Percentiles rank a stretch among this genome's conserved stretches.
These are phyloP conservation scores for Globisporangium ultimum DNA, from an alignment of 352 stramenopile genomes.

Conservation along the genomic window DNA sequence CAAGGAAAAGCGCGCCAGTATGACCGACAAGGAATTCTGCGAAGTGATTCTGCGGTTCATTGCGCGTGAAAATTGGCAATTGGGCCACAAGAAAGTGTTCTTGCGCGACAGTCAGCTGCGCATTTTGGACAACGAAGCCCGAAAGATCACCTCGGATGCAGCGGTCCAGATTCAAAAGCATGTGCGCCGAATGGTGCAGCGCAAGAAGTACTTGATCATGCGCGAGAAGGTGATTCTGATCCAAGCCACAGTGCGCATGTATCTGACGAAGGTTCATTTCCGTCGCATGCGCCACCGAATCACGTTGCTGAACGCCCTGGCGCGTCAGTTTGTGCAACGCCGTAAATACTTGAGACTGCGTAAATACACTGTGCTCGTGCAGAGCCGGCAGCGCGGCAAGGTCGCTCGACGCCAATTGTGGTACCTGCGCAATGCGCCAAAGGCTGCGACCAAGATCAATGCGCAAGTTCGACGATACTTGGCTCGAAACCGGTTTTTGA, in stretches of 20 bases:
- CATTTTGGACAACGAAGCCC: slow-evolving; percentile 77
- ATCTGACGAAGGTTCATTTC: slow-evolving; percentile 51
- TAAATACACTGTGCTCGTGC: slow-evolving; percentile 65
- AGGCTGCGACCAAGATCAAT: slow-evolving; percentile 79
- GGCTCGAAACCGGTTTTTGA: slow-evolving; percentile 59
- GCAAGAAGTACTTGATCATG: slow-evolving; percentile 59
- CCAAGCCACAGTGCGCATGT: slow-evolving; percentile 71
- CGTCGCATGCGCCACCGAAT: slow-evolving; percentile 49
- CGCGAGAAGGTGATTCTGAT: slow-evolving; percentile 59
- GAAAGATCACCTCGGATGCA: slow-evolving; percentile 84
- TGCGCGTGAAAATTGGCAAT: slow-evolving; percentile 82
- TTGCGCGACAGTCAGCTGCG: slow-evolving; percentile 81
- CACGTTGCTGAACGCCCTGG: slow-evolving; percentile 66
- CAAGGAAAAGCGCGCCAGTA: slow-evolving; percentile 40
- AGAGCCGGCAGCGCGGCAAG: slow-evolving; percentile 70
- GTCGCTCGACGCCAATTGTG: slow-evolving; percentile 59
- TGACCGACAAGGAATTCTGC: slow-evolving; percentile 79
- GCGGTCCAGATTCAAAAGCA: slow-evolving; percentile 79
- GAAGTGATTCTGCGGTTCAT: slow-evolving; percentile 82
- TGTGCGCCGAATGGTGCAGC: slow-evolving; percentile 59
- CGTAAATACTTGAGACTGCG: slow-evolving; percentile 66
- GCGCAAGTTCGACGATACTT: slow-evolving; percentile 65
- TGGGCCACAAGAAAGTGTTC: slow-evolving; percentile 89
- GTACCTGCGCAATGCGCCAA: slow-evolving; percentile 72
- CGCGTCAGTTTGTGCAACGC: slow-evolving; percentile 68